Percentiles rank a stretch among this genome's conserved stretches.
Conservation (phyloP, 1,284 basidiomycete genomes). For the Trichosporon ovoides region DNA sequence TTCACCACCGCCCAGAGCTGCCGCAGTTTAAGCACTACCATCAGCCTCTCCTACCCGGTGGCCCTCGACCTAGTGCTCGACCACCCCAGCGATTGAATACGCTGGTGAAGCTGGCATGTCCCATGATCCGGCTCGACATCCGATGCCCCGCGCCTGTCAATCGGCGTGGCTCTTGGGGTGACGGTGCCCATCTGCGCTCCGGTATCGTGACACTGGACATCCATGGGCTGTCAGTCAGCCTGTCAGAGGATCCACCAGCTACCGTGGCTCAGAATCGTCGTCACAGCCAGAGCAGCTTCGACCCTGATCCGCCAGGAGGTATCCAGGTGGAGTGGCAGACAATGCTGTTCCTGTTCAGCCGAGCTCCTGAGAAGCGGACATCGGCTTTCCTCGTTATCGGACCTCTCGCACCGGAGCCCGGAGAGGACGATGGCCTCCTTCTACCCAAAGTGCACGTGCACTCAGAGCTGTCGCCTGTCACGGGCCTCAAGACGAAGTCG, state of each 20-base stretch:
- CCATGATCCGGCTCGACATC: conserved; percentile 40
- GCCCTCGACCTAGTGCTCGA: not conserved
- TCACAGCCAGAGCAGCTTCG: not conserved
- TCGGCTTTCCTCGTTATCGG: conserved; percentile 41
- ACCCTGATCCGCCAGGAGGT: conserved; percentile 5
- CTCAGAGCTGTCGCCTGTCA: conserved; percentile 9
- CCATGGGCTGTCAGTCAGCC: conserved; percentile 25
- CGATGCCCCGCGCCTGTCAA: conserved; percentile 46
- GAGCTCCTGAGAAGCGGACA: conserved; percentile 37
- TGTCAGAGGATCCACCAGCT: conserved; percentile 14
- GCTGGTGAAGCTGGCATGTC: conserved; percentile 23
- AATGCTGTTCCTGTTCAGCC: conserved; percentile 42
- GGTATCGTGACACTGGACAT: conserved; percentile 48
- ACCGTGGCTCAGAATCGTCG: not conserved
- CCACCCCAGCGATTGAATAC: not conserved
- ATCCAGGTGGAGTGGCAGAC: conserved; percentile 35
- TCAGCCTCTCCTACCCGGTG: not conserved
- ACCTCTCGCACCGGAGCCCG: conserved; percentile 36
- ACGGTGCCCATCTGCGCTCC: conserved; percentile 41
- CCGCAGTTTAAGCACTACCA: not conserved
- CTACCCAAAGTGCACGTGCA: conserved; percentile 50
- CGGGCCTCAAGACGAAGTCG: conserved; percentile 24
- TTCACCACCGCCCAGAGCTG: not conserved
- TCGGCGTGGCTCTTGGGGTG: conserved; percentile 41
- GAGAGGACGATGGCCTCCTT: conserved; percentile 29